A percentile compares a stretch with the other conserved stretches of the same genome.
Conservation (phyloP, 306 rosid species). For the Crotalaria pallida region DNA sequence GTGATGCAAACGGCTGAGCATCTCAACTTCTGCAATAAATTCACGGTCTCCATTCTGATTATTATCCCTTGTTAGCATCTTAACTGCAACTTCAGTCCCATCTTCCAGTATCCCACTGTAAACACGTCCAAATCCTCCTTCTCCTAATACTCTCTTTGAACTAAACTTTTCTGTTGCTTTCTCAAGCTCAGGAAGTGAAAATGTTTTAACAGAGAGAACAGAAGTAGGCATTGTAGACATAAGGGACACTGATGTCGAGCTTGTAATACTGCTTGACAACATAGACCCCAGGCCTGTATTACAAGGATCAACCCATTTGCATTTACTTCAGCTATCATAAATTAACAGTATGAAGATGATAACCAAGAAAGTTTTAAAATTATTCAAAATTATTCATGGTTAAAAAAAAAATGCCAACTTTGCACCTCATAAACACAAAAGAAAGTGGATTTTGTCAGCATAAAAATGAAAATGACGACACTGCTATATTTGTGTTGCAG, state of each 20-base stretch:
- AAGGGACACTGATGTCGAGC: slow-evolving; percentile 81
- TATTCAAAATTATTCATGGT: background rate
- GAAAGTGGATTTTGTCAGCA: background rate
- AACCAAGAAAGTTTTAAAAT: background rate
- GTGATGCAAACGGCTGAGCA: slow-evolving; percentile 93
- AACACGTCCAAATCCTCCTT: slow-evolving; percentile 97
- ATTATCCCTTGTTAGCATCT: slow-evolving; percentile 72
- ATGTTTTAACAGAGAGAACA: slow-evolving; percentile 76
- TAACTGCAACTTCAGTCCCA: slow-evolving; percentile 87
- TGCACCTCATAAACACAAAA: background rate
- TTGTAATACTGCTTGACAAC: slow-evolving; percentile 71
- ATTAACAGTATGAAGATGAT: background rate
- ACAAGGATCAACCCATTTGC: slow-evolving; percentile 12
- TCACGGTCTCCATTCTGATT: slow-evolving; percentile 90
- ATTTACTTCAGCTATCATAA: slow-evolving; percentile 9
- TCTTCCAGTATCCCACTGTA: slow-evolving; percentile 75
- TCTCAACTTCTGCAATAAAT: slow-evolving; percentile 96
- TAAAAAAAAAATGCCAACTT: background rate
- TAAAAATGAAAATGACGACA: background rate
- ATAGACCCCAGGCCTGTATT: slow-evolving; percentile 71
- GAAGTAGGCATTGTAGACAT: slow-evolving; percentile 81
- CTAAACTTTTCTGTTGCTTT: slow-evolving; percentile 80
- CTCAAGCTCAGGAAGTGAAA: slow-evolving; percentile 72
- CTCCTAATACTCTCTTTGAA: slow-evolving; percentile 77
- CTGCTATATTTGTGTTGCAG: background rate